Evolutionary conservation across 73 alveolate species (phyloP).

Genomic region (Blepharisma stoltei): DNA sequence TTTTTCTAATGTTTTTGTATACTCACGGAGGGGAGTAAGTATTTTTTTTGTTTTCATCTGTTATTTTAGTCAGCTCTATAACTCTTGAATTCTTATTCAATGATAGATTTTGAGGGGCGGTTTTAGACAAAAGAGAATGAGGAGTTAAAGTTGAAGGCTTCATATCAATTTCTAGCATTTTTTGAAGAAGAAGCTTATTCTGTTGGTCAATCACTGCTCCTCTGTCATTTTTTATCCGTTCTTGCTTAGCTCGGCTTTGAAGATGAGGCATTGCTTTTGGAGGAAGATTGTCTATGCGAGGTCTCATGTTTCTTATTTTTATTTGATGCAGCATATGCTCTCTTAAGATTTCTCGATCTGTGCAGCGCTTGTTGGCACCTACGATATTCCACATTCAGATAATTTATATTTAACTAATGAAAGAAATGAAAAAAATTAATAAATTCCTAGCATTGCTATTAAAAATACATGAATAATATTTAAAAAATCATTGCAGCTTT

Average conservation of each 20-base stretch:
- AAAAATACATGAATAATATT: too few relatives aligned
- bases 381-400: conserved; percentile 2
- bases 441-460: too few relatives aligned
- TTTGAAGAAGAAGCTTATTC: neutral
- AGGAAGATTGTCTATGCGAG: conserved; percentile 25
- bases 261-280: conserved; percentile 21
- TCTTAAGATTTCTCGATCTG: neutral
- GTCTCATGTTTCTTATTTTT: neutral
- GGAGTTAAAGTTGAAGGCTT: neutral
- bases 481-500: too few relatives aligned
- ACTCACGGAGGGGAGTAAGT: too few relatives aligned
- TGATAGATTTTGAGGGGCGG: too few relatives aligned
- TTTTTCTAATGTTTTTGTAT: too few relatives aligned
- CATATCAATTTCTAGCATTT: neutral
- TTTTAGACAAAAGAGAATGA: too few relatives aligned
- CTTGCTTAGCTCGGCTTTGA: conserved; percentile 1
- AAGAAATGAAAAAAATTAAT: too few relatives aligned
- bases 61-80: too few relatives aligned
- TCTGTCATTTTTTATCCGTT: neutral
- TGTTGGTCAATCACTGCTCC: neutral
- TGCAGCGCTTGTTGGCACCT: neutral
- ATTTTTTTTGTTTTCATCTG: too few relatives aligned
- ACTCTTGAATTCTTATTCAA: too few relatives aligned
- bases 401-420: neutral
- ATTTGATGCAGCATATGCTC: conserved; percentile 7